These are phyloP conservation scores for Vigna hirtella DNA, from an alignment of 306 rosid species.

Conservation along the genomic window DNA sequence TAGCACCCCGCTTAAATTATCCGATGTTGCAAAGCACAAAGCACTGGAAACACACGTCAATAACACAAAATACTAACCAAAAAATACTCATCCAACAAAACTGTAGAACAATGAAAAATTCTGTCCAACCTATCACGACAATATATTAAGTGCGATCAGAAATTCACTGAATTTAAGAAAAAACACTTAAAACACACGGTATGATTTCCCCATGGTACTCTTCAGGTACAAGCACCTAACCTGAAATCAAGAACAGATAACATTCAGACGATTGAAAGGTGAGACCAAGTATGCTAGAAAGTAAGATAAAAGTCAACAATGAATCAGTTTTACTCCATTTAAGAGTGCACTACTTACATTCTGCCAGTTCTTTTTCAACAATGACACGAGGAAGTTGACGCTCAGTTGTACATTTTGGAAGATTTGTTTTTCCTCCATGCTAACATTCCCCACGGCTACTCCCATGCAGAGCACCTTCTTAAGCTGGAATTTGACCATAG, in stretches of 20 bases:
- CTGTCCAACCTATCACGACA: constrained; percentile 34
- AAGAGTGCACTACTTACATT: constrained; percentile 60
- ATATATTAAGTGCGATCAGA: background rate
- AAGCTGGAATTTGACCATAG: constrained; percentile 83
- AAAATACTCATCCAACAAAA: constrained; percentile 40
- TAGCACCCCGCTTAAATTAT: background rate
- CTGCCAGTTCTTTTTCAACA: constrained; percentile 90
- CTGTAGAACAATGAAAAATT: background rate
- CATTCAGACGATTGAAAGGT: constrained; percentile 10
- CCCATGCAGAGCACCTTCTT: constrained; percentile 95
- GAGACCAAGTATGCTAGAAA: background rate
- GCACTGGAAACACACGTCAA: constrained; percentile 27
- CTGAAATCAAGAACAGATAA: constrained; percentile 41
- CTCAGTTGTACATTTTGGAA: constrained; percentile 87
- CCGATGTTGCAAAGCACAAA: constrained; percentile 33
- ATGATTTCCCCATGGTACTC: constrained; percentile 57
- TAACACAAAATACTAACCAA: background rate
- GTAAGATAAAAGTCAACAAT: background rate
- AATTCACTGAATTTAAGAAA: background rate
- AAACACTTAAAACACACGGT: constrained; percentile 48
- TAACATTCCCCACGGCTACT: constrained; percentile 82
- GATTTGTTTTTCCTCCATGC: constrained; percentile 92
- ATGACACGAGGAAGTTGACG: constrained; percentile 84
- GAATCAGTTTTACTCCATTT: background rate
- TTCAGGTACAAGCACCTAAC: constrained; percentile 58